A percentile compares a stretch with the other conserved stretches of the same genome.
Evolutionary conservation across 805 yeast species (phyloP).

Genomic region (Yamadazyma sp.): DNA sequence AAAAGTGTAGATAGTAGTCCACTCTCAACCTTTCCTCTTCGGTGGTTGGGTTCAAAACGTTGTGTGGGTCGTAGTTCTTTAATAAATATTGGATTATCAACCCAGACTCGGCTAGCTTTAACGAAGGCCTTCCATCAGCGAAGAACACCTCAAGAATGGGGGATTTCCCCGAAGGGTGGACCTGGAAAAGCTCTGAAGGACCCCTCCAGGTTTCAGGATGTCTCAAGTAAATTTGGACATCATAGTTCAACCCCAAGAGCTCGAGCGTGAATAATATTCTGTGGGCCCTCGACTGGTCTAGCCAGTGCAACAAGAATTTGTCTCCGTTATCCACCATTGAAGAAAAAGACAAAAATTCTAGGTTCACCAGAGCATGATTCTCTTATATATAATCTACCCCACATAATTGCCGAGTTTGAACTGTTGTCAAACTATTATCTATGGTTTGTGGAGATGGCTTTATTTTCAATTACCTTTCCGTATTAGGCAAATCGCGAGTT

Average conservation of each 20-base stretch:
- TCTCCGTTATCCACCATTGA: conserved; percentile 16
- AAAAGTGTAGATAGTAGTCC: conserved; percentile 54
- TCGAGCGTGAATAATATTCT: conserved; percentile 68
- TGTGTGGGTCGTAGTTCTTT: conserved; percentile 32
- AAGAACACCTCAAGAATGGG: conserved; percentile 53
- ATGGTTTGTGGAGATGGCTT: conserved; percentile 6
- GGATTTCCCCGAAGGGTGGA: conserved; percentile 64
- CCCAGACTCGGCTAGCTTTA: conserved; percentile 40
- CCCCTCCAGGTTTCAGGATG: conserved; percentile 44
- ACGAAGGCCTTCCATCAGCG: conserved; percentile 35
- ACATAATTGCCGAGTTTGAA: not conserved
- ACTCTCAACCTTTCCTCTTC: conserved; percentile 44
- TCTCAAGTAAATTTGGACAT: conserved; percentile 52
- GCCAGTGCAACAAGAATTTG: conserved; percentile 28
- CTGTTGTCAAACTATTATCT: not conserved
- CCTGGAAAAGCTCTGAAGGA: conserved; percentile 46
- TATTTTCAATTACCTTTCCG: conserved; percentile 8
- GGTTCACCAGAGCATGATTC: not conserved
- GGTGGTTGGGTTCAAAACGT: conserved; percentile 24
- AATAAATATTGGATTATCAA: conserved; percentile 39
- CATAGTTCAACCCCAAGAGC: conserved; percentile 54
- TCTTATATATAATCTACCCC: conserved; percentile 2
- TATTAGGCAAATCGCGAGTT: conserved; percentile 14
- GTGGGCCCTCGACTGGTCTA: conserved; percentile 57
- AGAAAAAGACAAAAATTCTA: too few relatives aligned